These are phyloP conservation scores for Choiromyces venosus DNA, from an alignment of 495 filamentous ascomycete genomes.

Conservation along the genomic window DNA sequence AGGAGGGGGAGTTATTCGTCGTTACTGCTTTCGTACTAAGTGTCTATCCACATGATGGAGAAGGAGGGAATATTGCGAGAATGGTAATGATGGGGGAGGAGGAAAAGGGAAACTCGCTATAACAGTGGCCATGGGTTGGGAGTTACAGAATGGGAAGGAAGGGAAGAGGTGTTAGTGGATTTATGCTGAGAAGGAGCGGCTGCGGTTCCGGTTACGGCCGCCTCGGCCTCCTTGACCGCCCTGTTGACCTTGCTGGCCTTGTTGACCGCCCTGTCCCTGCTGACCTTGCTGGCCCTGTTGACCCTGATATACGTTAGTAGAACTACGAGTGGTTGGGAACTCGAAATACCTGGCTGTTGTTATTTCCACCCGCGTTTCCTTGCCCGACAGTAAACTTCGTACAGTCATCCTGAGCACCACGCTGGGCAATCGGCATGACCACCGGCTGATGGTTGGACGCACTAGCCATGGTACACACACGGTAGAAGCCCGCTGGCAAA, in stretches of 20 bases:
- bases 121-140: not conserved
- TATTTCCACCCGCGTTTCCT: slow-evolving; percentile 31
- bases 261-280: not conserved
- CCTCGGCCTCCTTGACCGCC: not conserved
- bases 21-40: not conserved
- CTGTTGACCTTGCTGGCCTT: not conserved
- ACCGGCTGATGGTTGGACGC: slow-evolving; percentile 73
- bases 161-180: not conserved
- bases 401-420: slow-evolving; percentile 69
- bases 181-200: slow-evolving; percentile 5
- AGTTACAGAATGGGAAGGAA: not conserved
- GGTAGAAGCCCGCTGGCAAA: slow-evolving; percentile 60
- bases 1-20: not conserved
- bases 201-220: slow-evolving; percentile 24
- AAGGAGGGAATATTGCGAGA: not conserved
- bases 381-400: slow-evolving; percentile 53
- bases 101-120: not conserved
- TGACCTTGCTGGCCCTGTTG: slow-evolving; percentile 2
- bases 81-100: not conserved
- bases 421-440: slow-evolving; percentile 69
- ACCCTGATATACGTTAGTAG: not conserved
- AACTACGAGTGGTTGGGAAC: not conserved
- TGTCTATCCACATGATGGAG: not conserved
- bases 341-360: slow-evolving; percentile 12
- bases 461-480: slow-evolving; percentile 65